A percentile compares a stretch with the other conserved stretches of the same genome.
These are phyloP conservation scores for Durio zibethinus DNA, from an alignment of 345 rosid genomes.

Conservation along the genomic window DNA sequence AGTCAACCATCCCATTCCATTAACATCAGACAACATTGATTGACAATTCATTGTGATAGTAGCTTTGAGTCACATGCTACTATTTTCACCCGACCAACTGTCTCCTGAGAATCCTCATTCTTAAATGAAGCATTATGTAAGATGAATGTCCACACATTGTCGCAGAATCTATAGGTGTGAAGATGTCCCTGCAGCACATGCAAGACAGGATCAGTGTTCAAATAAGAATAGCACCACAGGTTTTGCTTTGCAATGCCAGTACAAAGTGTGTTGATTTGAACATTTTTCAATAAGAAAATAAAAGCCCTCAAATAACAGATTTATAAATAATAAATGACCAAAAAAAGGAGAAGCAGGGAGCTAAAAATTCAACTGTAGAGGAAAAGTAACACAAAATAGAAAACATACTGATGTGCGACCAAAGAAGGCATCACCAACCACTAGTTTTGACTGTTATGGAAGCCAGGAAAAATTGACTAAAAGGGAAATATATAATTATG, in stretches of 20 bases:
- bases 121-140: conserved; percentile 69
- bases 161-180: conserved; percentile 98
- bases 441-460: background rate
- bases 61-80: conserved; percentile 98
- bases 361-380: background rate
- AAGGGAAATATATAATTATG: background rate
- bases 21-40: conserved; percentile 10
- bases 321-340: background rate
- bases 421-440: background rate
- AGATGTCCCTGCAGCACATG: conserved; percentile 72
- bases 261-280: background rate
- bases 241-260: background rate
- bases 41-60: conserved; percentile 54
- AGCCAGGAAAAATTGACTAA: background rate
- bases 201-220: background rate
- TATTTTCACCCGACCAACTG: conserved; percentile 77
- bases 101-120: conserved; percentile 60
- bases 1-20: conserved; percentile 13
- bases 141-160: conserved; percentile 99
- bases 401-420: background rate
- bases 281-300: background rate
- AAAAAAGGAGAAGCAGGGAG: background rate
- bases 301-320: background rate
- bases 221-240: background rate
- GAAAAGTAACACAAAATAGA: background rate